Base-by-base conservation (phyloP, 495 filamentous ascomycete species). In the Penicillium manginii region DNA sequence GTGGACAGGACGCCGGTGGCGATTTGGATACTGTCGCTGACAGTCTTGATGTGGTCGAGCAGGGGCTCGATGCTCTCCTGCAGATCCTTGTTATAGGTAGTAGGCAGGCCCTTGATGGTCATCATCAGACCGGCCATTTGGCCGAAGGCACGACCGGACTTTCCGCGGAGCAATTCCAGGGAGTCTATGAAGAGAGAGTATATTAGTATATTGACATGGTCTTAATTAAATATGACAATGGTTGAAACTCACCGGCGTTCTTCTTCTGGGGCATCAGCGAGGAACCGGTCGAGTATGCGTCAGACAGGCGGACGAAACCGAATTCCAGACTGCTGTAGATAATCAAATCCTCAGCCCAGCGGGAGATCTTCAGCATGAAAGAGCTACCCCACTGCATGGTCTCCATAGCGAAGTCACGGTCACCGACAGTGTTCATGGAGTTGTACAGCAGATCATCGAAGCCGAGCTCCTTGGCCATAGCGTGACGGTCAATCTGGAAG, bases 201-300 rank as follows among this genome's bases (percentile, higher is more conserved):
- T 17, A 26, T 40, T 6, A 50, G 23, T 37, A 18, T 49, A 8
- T 15, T 33, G 21, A 46, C 26, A 29, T 29, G 26, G 26, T 1
- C 6, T 29, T 29, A 8, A 4, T 26, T 29, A 29, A 29, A 8
- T 7, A 7, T 5, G 3, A 8, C 0, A 29, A 29, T 29, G 26
- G 6, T 8, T 29, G 1, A 3, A 15, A 21, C 23, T 14, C 39
- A 71, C 66, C 73, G 31, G 75, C 74, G 59, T 81, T 79, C 79
- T 86, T 85, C 80, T 96, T 96, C 80, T 98, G 92, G 45, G 92
- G 92, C 92, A 97, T 96, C 42, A 96, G 75, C 17, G 86, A 91
- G 58, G 84, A 88, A 35, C 92, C 92, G 2, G 91, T 96, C 7
- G 84, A 86, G 72, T 96, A 96, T 2, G 90, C 89, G 67, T 97